These are phyloP conservation scores for Metarhizium anisopliae DNA, from an alignment of 2,329 filamentous ascomycete genomes.

Conservation along the genomic window DNA sequence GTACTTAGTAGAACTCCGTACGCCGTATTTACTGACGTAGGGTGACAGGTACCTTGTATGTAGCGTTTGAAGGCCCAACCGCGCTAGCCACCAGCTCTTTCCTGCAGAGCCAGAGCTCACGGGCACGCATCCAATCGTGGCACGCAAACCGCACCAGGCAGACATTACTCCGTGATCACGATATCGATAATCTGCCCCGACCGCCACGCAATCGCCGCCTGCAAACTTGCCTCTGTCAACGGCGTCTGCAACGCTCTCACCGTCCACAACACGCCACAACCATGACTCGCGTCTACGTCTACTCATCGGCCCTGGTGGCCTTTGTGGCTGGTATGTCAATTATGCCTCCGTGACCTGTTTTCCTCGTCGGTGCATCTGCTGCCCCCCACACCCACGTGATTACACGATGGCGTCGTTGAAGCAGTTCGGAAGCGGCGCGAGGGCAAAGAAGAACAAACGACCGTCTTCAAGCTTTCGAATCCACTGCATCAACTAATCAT, in stretches of 20 bases:
- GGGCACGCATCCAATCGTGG: no score
- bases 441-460: not conserved
- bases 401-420: constrained; percentile 16
- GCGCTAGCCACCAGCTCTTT: no score
- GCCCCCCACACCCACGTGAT: constrained; percentile 3
- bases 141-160: not conserved
- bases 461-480: not conserved
- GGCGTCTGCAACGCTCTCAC: not conserved
- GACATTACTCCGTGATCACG: not conserved
- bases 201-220: not conserved
- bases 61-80: no score
- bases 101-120: no score
- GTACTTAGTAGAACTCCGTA: no score
- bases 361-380: not conserved
- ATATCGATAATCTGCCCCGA: not conserved
- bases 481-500: not conserved
- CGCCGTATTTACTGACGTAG: no score
- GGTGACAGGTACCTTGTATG: no score
- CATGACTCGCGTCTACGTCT: constrained; percentile 37
- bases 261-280: constrained; percentile 3
- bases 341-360: not conserved
- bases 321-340: constrained; percentile 32
- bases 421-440: not conserved
- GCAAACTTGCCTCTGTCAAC: not conserved
- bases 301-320: constrained; percentile 31